Evolutionary conservation across 352 stramenopile species (phyloP).

Genomic region (Thalassiosira pacifica): DNA sequence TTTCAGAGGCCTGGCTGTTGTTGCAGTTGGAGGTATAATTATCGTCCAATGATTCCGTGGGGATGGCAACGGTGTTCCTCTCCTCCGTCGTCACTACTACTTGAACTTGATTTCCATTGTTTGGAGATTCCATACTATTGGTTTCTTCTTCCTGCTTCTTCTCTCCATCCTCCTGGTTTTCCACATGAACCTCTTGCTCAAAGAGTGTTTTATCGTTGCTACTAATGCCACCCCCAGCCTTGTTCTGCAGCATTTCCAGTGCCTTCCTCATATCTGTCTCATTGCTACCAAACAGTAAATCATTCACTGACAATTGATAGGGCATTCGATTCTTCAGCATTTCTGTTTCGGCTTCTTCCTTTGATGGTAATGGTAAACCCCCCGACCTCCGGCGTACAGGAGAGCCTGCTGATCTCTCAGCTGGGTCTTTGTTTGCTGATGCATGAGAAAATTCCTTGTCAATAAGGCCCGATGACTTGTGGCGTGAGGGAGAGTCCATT

Average conservation of each 20-base stretch:
- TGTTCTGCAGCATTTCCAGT: no score
- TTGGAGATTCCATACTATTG: neutral
- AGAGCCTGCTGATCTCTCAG: no score
- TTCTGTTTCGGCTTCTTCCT: slow-evolving; percentile 18
- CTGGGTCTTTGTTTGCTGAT: no score
- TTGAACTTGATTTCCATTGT: slow-evolving; percentile 2
- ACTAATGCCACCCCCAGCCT: no score
- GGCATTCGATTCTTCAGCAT: slow-evolving; percentile 5
- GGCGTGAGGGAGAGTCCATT: neutral
- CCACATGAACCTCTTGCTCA: no score
- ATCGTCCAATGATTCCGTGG: slow-evolving; percentile 30
- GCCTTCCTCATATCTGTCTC: neutral
- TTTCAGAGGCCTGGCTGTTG: slow-evolving; percentile 53
- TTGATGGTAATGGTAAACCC: no score
- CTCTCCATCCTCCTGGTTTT: no score
- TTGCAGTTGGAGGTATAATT: slow-evolving; percentile 48
- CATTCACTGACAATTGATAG: neutral
- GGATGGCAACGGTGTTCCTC: neutral
- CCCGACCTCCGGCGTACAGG: no score
- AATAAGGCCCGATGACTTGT: neutral
- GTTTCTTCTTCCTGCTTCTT: no score
- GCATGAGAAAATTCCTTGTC: no score
- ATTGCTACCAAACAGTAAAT: neutral
- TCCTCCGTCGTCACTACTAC: neutral
- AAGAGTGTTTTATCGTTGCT: no score